Base-by-base conservation (phyloP, 83 land plant species). In the Picea abies region DNA sequence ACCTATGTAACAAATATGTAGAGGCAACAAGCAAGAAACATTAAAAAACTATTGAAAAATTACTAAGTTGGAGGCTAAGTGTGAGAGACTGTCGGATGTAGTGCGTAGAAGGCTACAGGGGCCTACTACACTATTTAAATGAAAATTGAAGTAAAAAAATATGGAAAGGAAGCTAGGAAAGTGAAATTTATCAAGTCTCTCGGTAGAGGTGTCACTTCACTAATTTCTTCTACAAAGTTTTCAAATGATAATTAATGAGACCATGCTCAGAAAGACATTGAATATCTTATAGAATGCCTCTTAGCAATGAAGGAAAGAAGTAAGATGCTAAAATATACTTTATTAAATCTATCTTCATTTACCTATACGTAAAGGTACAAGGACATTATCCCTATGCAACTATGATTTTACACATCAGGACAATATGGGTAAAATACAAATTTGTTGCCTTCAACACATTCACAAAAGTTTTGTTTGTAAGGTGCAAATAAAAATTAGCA, bases 21-120 rank as follows among this genome's bases (percentile, higher is more conserved):
- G 94, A 93, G 75, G 84, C 88, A 37, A 91, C 94, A 10, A 90
- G 92, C 69, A 94, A 93, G 80, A 92, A 93, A 73, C 91, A 84
- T 68, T 60, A 89, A 80, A 94, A 95, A 26, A 86, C 89, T 68
- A 82, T 89, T 78, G 90, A 84, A 93, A 91, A 81, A 73, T 88
- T 16, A 84, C 90, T 2, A 90, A 88, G 88, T 89, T 93, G 65
- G 96, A 95, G 82, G 91, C 91, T 16, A 94, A 95, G 66, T 90
- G 91, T 75, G 89, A 86, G 8, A 85, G 82, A 58, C 82, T 95
- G 52, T 68, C 88, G 68, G 80, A 83, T 32, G 39, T 85, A 35
- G 84, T 83, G 26, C 84, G 87, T n/a, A 95, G 84, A 69, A 61
- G 86, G 15, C 73, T 82, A 4, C 65, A 79, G 23, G 39, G 88